A percentile compares a stretch with the other conserved stretches of the same genome.
These are phyloP conservation scores for Lasiodiplodia sp. DNA, from an alignment of 2,329 filamentous ascomycete species.

Conservation along the genomic window DNA sequence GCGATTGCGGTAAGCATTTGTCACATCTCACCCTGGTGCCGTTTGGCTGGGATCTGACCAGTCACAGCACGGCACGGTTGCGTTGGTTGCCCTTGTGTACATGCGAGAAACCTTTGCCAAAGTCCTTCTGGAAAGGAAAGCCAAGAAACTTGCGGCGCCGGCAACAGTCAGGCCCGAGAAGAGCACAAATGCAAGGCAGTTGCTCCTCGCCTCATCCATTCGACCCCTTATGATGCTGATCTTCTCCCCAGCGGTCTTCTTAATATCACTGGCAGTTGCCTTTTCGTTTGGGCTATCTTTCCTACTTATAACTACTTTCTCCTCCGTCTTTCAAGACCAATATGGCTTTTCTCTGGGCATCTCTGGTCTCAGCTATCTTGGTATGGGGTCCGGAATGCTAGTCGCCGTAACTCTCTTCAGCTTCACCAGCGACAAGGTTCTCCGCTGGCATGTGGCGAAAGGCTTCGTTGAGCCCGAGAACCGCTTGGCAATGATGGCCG, in stretches of 20 bases:
- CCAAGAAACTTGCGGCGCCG: conserved; percentile 53
- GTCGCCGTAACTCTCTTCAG: conserved; percentile 3
- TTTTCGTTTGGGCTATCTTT: conserved; percentile 34
- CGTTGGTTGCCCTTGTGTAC: conserved; percentile 58
- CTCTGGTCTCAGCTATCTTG: conserved; percentile 27
- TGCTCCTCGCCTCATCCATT: conserved; percentile 35
- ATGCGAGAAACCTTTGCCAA: conserved; percentile 62
- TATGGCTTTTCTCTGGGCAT: conserved; percentile 24
- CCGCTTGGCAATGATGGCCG: conserved; percentile 30
- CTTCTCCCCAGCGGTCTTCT: conserved; percentile 35
- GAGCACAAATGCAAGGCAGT: conserved; percentile 34
- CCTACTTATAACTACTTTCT: conserved; percentile 35
- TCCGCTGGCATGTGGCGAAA: not conserved
- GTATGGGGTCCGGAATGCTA: conserved; percentile 24
- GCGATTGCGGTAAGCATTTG: not conserved
- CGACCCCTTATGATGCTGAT: conserved; percentile 37
- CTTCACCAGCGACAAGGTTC: conserved; percentile 10
- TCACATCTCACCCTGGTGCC: not conserved
- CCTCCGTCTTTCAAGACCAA: conserved; percentile 27
- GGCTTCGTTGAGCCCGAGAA: conserved; percentile 27
- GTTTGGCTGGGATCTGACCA: conserved; percentile 29
- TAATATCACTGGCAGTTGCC: conserved; percentile 30
- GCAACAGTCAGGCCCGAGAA: conserved; percentile 52
- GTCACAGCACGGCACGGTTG: not conserved
- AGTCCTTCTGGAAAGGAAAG: conserved; percentile 57